These are phyloP conservation scores for Akanthomyces lecanii DNA, from an alignment of 2,329 filamentous ascomycete species.

Conservation along the genomic window DNA sequence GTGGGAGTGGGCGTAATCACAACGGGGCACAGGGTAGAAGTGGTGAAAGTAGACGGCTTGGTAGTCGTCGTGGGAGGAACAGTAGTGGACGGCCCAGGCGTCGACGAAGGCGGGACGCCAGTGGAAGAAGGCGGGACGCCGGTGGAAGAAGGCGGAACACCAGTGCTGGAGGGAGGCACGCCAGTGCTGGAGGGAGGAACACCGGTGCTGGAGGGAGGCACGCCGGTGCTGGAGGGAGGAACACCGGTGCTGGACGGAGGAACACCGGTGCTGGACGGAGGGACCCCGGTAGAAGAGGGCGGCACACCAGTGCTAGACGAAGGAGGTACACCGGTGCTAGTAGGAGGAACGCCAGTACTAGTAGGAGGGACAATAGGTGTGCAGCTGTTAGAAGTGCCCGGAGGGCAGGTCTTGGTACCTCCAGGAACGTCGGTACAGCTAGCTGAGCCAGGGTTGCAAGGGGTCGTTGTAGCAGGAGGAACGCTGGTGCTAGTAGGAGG, in stretches of 20 bases:
- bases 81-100: background rate
- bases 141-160: background rate
- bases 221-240: background rate
- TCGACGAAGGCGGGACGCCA: background rate
- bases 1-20: background rate
- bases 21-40: constrained; percentile 10
- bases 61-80: background rate
- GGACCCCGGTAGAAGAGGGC: background rate
- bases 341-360: no score
- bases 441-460: no score
- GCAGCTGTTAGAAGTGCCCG: no score
- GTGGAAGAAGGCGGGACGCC: background rate
- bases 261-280: background rate
- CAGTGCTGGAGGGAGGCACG: background rate
- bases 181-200: background rate
- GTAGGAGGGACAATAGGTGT: no score
- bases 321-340: no score
- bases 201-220: background rate
- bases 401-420: no score
- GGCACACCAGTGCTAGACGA: background rate
- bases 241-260: background rate
- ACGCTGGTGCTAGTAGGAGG: no score
- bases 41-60: constrained; percentile 9
- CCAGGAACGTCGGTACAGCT: no score
- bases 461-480: no score